Base-by-base conservation (phyloP, 208 protist genomes). In the Leishmania braziliensis region DNA sequence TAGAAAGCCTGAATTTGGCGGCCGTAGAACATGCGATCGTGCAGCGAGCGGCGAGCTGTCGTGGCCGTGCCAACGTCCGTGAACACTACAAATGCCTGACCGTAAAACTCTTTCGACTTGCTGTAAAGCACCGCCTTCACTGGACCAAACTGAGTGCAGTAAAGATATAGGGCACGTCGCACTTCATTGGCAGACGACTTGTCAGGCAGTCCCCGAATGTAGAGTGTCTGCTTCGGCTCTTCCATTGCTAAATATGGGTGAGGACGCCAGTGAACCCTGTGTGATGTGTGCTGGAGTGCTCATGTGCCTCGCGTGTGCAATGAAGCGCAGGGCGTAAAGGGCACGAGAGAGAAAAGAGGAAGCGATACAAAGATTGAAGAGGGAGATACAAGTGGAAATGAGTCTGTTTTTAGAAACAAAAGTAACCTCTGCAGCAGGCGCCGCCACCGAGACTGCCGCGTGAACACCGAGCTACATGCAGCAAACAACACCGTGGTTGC, bases 11-110 rank as follows among this genome's bases (percentile, higher is more conserved):
- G 91, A 33, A 96, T 88, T 46, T 87, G 87, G 12, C 89, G 85
- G 14, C 89, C 90, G 63, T 97, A 97, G 74, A 97, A 97, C 46
- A 79, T 54, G 18, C 89, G 85, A 39, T 93, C 90, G 81, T 96
- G 84, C 62, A 97, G 43, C 46, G 88, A 89, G 33, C 89, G 88
- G 4, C 90, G 86, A 10, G 91, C 92, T 16, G 83, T 94, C 2
- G 91, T 95, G 39, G 94, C 94, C 20, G 92, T 97, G 65, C 90
- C 91, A 5, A 97, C 91, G 77, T 97, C 94, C 46, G 88, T 88
- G 75, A 97, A 97, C 36, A 96, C 91, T 56, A 97, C 88, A 89
- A 97, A 97, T 4, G 91, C 94, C 80, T 97, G 94, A 0, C 94
- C 94, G 80, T 97, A 93, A 66, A 96, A 87, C 33, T 81, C 70